Percentiles rank a stretch among this genome's conserved stretches.
phyloP scores from a whole-genome alignment of 805 yeast species.

The Hagleromyces aurorensis region DNA sequence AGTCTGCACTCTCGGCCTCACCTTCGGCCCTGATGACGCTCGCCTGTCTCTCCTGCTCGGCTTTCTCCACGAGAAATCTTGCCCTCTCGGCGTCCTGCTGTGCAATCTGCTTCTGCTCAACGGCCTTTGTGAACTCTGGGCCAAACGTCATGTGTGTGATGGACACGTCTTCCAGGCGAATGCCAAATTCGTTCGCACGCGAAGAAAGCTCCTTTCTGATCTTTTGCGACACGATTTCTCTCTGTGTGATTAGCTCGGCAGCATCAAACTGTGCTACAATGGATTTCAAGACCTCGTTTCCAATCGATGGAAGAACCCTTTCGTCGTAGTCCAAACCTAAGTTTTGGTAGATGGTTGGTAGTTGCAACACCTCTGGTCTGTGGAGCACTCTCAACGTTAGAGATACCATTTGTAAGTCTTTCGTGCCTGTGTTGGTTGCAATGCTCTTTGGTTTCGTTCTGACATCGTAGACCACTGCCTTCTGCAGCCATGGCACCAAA shows the following conservation, averaged over 20 bases:
- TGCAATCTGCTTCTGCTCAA: constrained; percentile 97
- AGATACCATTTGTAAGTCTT: constrained; percentile 93
- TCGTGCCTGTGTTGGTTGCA: constrained; percentile 91
- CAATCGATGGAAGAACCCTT: constrained; percentile 85
- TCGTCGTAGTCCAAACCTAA: constrained; percentile 94
- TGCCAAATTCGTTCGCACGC: constrained; percentile 83
- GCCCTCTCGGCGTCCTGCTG: constrained; percentile 99
- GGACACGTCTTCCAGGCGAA: constrained; percentile 90
- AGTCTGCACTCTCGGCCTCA: constrained; percentile 97
- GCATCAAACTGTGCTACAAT: constrained; percentile 94
- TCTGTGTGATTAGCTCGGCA: constrained; percentile 92
- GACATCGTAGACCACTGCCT: constrained; percentile 83
- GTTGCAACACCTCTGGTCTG: constrained; percentile 78
- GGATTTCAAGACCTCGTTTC: constrained; percentile 82
- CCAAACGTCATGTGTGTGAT: constrained; percentile 98
- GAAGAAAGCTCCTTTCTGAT: constrained; percentile 78
- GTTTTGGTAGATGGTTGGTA: constrained; percentile 84
- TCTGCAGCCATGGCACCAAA: constrained; percentile 91
- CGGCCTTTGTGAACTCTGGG: constrained; percentile 93
- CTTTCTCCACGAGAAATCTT: constrained; percentile 83
- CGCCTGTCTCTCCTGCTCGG: constrained; percentile 96
- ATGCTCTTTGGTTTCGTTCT: constrained; percentile 93
- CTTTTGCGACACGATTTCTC: constrained; percentile 87
- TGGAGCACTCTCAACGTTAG: constrained; percentile 88
- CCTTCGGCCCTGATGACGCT: constrained; percentile 96